Evolutionary conservation across 148 eudicot species (phyloP).

Genomic region (Fagopyrum tataricum): DNA sequence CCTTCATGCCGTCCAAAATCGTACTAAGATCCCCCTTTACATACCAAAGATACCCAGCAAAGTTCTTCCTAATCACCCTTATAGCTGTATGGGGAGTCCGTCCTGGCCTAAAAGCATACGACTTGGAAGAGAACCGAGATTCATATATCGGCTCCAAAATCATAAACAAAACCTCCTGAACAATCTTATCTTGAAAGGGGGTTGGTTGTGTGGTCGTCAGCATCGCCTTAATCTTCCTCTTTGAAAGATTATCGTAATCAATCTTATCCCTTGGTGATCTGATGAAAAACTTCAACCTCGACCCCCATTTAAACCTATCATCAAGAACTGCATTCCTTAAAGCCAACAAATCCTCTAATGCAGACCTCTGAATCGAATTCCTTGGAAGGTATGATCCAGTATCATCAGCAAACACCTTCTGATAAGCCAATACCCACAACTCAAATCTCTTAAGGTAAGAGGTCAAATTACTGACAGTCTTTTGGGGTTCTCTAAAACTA

Average conservation of each 20-base stretch:
- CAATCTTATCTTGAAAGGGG: constrained; percentile 80
- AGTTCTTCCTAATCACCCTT: constrained; percentile 75
- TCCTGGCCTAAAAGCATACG: constrained; percentile 93
- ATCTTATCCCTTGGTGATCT: constrained; percentile 82
- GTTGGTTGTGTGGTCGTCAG: constrained; percentile 74
- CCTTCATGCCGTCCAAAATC: constrained; percentile 84
- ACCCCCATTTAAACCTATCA: constrained; percentile 80
- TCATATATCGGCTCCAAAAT: constrained; percentile 86
- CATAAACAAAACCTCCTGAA: constrained; percentile 90
- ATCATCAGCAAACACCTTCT: constrained; percentile 88
- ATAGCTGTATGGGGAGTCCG: constrained; percentile 76
- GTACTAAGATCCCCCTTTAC: constrained; percentile 87
- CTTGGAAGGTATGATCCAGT: constrained; percentile 75
- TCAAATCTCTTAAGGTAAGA: constrained; percentile 66
- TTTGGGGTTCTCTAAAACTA: constrained; percentile 64
- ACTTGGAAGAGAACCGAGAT: constrained; percentile 72
- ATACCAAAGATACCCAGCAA: constrained; percentile 95
- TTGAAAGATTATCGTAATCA: constrained; percentile 69
- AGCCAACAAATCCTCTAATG: constrained; percentile 69
- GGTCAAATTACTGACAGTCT: constrained; percentile 49
- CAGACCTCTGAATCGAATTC: constrained; percentile 52
- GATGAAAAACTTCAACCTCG: constrained; percentile 68
- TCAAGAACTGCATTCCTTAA: constrained; percentile 86
- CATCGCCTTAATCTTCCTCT: constrained; percentile 74
- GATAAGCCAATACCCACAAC: constrained; percentile 89